Percentiles rank a stretch among this genome's conserved stretches.
These are phyloP conservation scores for Solidago caesia DNA, from an alignment of 129 eudicot species.

Conservation along the genomic window DNA sequence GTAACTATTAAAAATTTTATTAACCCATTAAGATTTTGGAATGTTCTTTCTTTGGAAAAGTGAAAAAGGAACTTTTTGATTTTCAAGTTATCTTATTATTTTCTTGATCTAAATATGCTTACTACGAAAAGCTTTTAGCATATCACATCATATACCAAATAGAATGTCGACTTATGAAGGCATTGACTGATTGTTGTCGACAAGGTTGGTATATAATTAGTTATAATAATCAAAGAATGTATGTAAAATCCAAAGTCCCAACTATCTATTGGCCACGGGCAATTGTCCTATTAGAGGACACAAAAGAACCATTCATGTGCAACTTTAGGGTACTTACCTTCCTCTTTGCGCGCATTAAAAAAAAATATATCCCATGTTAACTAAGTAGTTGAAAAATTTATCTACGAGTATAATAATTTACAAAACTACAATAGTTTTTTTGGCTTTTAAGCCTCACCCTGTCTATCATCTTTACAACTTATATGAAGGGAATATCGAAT, in stretches of 20 bases:
- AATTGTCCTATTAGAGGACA: constrained; percentile 33
- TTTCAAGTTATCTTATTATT: too few species aligned
- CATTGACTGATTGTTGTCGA: not conserved
- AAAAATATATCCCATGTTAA: not conserved
- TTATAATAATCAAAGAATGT: constrained; percentile 14
- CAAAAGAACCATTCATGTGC: constrained; percentile 30
- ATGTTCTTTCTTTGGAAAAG: too few species aligned
- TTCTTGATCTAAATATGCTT: not conserved
- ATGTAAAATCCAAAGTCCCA: constrained; percentile 20
- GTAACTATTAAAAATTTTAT: too few species aligned
- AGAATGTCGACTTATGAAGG: not conserved
- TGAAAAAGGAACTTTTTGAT: too few species aligned
- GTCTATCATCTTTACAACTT: too few species aligned
- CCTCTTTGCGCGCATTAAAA: not conserved
- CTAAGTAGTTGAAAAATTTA: not conserved
- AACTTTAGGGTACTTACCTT: constrained; percentile 7
- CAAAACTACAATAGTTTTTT: too few species aligned
- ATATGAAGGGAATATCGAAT: too few species aligned
- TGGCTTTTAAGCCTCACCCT: too few species aligned
- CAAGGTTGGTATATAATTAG: constrained; percentile 23
- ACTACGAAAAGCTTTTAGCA: not conserved
- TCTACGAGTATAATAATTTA: too few species aligned
- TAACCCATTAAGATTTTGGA: not conserved
- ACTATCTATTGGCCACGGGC: constrained; percentile 22
- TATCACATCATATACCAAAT: not conserved